A percentile compares a stretch with the other conserved stretches of the same genome.
Conservation (phyloP, 108 stramenopile species). For the Cyclotella choctawhatcheeana region DNA sequence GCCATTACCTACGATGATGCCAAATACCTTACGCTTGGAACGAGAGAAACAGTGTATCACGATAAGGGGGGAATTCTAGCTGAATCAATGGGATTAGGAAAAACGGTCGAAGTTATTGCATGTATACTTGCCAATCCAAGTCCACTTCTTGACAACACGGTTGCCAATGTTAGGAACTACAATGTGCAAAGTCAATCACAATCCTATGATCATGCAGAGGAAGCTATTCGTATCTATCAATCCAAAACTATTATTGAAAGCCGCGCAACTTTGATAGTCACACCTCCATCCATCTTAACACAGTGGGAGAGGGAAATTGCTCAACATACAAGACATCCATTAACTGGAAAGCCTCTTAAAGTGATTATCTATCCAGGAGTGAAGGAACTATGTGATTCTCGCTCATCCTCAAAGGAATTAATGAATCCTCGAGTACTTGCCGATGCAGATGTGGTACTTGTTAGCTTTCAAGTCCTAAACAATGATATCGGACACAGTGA, state of each 20-base stretch:
- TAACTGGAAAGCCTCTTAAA: constrained; percentile 54
- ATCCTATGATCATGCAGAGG: constrained; percentile 9
- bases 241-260: constrained; percentile 43
- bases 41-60: background rate
- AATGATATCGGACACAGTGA: constrained; percentile 67
- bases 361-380: constrained; percentile 69
- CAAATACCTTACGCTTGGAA: background rate
- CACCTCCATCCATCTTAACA: constrained; percentile 65
- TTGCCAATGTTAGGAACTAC: background rate
- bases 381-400: constrained; percentile 32
- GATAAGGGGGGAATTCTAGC: constrained; percentile 65
- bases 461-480: constrained; percentile 63
- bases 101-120: constrained; percentile 52
- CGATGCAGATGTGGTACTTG: constrained; percentile 69
- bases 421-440: constrained; percentile 67
- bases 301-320: constrained; percentile 78
- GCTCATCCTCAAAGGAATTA: too few relatives aligned
- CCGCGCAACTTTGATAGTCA: constrained; percentile 74
- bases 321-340: constrained; percentile 59
- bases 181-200: too few relatives aligned
- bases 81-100: constrained; percentile 60
- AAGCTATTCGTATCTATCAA: constrained; percentile 15
- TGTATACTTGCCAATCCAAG: constrained; percentile 62
- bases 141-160: constrained; percentile 18
- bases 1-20: constrained; percentile 32